Evolutionary conservation across 495 filamentous ascomycete species (phyloP).

Genomic region (Penicillium egyptiacum): DNA sequence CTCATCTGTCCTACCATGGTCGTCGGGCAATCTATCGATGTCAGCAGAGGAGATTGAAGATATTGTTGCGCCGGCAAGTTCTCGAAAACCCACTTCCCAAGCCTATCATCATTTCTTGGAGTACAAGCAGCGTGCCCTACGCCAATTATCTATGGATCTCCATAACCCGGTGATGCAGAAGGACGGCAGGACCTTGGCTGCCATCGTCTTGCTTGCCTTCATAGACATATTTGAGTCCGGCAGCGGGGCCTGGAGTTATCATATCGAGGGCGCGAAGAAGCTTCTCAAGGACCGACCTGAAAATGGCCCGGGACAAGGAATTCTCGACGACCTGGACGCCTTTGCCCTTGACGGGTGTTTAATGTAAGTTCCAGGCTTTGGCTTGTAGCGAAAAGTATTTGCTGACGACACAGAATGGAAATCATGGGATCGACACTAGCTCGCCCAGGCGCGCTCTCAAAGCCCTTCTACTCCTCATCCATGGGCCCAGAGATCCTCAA

Average conservation of each 20-base stretch:
- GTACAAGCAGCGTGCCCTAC: conserved; percentile 46
- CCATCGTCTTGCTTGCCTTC: conserved; percentile 45
- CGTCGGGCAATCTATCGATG: conserved; percentile 23
- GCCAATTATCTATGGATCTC: conserved; percentile 42
- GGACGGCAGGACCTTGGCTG: conserved; percentile 43
- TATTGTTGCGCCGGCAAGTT: conserved; percentile 30
- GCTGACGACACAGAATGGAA: conserved; percentile 36
- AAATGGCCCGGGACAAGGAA: conserved; percentile 22
- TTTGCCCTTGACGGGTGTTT: conserved; percentile 47
- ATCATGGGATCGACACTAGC: conserved; percentile 52
- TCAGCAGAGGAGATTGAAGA: conserved; percentile 33
- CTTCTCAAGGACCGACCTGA: conserved; percentile 36
- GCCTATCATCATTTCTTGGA: conserved; percentile 44
- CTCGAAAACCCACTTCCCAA: conserved; percentile 31
- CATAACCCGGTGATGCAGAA: conserved; percentile 37
- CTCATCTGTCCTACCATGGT: conserved; percentile 40
- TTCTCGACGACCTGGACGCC: conserved; percentile 41
- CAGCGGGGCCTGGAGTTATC: conserved; percentile 48
- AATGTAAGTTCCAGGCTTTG: conserved; percentile 30
- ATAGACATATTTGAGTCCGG: conserved; percentile 49
- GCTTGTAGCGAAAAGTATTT: neutral
- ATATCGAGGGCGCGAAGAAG: conserved; percentile 50
- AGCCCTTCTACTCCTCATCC: conserved; percentile 42
- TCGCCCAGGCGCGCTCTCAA: conserved; percentile 44
- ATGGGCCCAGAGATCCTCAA: conserved; percentile 45